phyloP scores from a whole-genome alignment of 1,284 basidiomycete genomes.

The Marasmius tenuissimus region DNA sequence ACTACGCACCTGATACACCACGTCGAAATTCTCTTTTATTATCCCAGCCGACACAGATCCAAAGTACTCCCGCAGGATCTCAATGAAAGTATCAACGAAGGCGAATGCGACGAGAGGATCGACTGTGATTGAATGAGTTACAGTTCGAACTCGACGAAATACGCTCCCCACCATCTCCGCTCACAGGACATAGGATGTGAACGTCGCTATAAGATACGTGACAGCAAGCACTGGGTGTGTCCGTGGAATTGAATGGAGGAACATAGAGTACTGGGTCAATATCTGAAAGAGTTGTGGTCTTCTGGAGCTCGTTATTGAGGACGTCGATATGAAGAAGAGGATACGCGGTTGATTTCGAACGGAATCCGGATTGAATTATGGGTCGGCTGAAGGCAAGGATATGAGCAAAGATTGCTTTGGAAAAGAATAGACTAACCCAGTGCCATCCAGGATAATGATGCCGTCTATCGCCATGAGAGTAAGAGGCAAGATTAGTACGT shows the following conservation, averaged over 20 bases:
- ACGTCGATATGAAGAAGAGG: conserved; percentile 87
- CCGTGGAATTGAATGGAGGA: conserved; percentile 44
- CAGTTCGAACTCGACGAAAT: background rate
- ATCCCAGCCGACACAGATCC: conserved; percentile 66
- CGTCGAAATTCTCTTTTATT: conserved; percentile 92
- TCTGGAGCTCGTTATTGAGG: conserved; percentile 71
- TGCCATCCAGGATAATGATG: conserved; percentile 82
- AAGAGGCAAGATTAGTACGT: background rate
- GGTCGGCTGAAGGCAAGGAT: conserved; percentile 56
- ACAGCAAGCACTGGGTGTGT: conserved; percentile 70
- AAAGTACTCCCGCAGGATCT: conserved; percentile 87
- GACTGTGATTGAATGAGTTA: conserved; percentile 42
- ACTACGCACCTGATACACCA: conserved; percentile 82
- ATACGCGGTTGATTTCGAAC: conserved; percentile 75
- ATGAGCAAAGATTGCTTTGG: conserved; percentile 12
- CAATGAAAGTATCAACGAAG: conserved; percentile 83
- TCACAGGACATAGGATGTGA: conserved; percentile 79
- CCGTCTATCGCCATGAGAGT: conserved; percentile 82
- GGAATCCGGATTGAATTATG: conserved; percentile 91
- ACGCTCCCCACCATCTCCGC: conserved; percentile 65
- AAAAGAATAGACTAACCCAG: conserved; percentile 56
- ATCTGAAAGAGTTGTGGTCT: conserved; percentile 48
- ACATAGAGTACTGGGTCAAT: conserved; percentile 76
- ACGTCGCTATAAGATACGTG: conserved; percentile 80
- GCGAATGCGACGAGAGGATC: conserved; percentile 90